These are phyloP conservation scores for Begonia fuchsioides DNA, from an alignment of 306 rosid genomes.

Conservation along the genomic window DNA sequence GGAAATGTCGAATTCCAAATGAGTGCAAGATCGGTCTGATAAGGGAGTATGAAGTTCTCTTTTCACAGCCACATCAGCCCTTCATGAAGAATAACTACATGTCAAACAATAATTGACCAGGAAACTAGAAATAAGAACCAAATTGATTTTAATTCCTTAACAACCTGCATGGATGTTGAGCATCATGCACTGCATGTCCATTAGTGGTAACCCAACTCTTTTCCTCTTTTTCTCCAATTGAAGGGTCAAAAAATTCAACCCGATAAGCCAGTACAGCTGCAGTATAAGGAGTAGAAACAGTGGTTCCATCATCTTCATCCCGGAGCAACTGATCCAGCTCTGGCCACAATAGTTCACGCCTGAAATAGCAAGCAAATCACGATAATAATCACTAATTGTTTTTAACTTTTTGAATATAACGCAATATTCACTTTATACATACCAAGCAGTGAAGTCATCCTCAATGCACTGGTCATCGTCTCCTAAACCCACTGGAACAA, in stretches of 20 bases:
- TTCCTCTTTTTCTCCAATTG: slow-evolving; percentile 34
- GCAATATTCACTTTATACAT: slow-evolving; percentile 5
- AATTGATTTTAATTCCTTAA: neutral
- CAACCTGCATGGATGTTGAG: slow-evolving; percentile 96
- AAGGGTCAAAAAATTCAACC: slow-evolving; percentile 44
- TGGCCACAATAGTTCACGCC: slow-evolving; percentile 88
- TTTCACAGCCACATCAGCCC: slow-evolving; percentile 84
- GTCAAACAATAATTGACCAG: slow-evolving; percentile 13
- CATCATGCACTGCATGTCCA: slow-evolving; percentile 73
- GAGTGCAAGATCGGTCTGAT: slow-evolving; percentile 94
- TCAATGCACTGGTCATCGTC: slow-evolving; percentile 98
- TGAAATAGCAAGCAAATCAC: slow-evolving; percentile 13
- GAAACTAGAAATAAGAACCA: no score
- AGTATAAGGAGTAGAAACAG: slow-evolving; percentile 80
- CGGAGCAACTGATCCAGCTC: slow-evolving; percentile 76
- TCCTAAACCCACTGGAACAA: slow-evolving; percentile 76
- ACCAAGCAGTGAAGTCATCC: slow-evolving; percentile 98
- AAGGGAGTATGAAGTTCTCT: slow-evolving; percentile 76
- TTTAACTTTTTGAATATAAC: no score
- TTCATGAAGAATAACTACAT: slow-evolving; percentile 23
- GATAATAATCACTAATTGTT: no score
- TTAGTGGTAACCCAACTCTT: slow-evolving; percentile 55
- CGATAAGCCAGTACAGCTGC: slow-evolving; percentile 77
- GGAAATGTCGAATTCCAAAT: slow-evolving; percentile 82
- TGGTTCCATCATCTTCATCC: slow-evolving; percentile 53